phyloP scores from a whole-genome alignment of 768 basidiomycete species.

The Auriscalpium orientale region DNA sequence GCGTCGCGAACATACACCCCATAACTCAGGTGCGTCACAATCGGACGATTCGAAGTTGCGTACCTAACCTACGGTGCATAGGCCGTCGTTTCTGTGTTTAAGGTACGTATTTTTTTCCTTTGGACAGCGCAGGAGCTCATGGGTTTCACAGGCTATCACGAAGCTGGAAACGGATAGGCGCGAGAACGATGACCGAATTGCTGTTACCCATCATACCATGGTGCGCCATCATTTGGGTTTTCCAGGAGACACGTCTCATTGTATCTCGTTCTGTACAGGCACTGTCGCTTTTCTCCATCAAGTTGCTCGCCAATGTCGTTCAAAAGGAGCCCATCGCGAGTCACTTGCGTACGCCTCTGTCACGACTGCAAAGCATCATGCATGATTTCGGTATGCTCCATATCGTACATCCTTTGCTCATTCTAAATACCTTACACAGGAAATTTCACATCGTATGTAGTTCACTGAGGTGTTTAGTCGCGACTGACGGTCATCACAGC shows the following conservation, averaged over 20 bases:
- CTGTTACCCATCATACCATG: not conserved
- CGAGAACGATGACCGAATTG: not conserved
- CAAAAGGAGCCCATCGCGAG: not conserved
- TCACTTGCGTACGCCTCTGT: not conserved
- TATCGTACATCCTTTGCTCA: not conserved
- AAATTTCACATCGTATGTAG: not conserved
- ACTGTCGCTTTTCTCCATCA: not conserved
- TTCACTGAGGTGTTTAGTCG: not conserved
- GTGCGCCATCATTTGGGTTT: not conserved
- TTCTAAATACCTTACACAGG: not conserved
- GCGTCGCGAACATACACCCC: not conserved
- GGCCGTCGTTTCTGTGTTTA: not conserved
- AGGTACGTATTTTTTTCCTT: not conserved
- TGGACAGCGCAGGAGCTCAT: not conserved
- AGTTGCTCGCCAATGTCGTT: not conserved
- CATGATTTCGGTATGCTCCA: not conserved
- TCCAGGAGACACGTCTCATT: too few relatives aligned
- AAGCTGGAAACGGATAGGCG: not conserved
- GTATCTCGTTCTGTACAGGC: not conserved
- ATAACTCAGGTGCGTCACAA: not conserved
- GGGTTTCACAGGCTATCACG: not conserved
- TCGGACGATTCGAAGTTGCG: not conserved
- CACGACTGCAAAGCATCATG: not conserved
- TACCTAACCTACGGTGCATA: not conserved
- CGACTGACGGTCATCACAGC: not conserved